These are phyloP conservation scores for Boletus vinaceobasis DNA, from an alignment of 768 basidiomycete species.

Conservation along the genomic window DNA sequence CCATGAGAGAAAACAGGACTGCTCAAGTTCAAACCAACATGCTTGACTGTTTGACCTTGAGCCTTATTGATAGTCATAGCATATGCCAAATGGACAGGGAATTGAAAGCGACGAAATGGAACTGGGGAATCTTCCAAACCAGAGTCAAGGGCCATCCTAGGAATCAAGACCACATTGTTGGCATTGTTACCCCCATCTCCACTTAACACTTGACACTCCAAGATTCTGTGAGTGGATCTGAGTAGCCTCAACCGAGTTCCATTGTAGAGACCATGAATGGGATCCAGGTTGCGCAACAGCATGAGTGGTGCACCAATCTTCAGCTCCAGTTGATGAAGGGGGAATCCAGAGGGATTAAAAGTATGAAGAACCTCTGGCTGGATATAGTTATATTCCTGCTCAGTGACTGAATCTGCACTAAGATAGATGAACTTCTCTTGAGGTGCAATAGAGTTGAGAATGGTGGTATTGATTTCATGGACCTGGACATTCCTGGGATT, in stretches of 20 bases:
- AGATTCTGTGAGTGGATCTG: conserved; percentile 19
- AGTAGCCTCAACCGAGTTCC: conserved; percentile 28
- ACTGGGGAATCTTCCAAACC: too few relatives aligned
- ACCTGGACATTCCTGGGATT: not conserved
- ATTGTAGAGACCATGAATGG: conserved; percentile 37
- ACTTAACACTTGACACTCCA: conserved; percentile 14
- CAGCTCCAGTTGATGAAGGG: conserved; percentile 34
- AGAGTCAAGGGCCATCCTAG: too few relatives aligned
- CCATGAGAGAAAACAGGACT: conserved; percentile 33
- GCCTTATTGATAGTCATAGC: too few relatives aligned
- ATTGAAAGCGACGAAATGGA: too few relatives aligned
- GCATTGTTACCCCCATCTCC: too few relatives aligned
- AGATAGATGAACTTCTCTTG: not conserved
- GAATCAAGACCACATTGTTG: too few relatives aligned
- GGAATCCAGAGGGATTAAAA: conserved; percentile 30
- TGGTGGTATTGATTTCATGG: not conserved
- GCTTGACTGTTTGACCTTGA: too few relatives aligned
- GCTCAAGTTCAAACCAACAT: too few relatives aligned
- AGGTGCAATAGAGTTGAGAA: not conserved
- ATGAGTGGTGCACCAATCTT: conserved; percentile 39
- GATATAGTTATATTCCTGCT: not conserved
- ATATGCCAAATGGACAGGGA: too few relatives aligned
- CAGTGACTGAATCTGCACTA: not conserved
- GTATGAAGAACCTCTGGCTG: not conserved
- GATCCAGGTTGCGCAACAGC: conserved; percentile 41